Percentiles rank a stretch among this genome's conserved stretches.
phyloP scores from a whole-genome alignment of 1,284 basidiomycete genomes.

The Rhodotorula sp. region DNA sequence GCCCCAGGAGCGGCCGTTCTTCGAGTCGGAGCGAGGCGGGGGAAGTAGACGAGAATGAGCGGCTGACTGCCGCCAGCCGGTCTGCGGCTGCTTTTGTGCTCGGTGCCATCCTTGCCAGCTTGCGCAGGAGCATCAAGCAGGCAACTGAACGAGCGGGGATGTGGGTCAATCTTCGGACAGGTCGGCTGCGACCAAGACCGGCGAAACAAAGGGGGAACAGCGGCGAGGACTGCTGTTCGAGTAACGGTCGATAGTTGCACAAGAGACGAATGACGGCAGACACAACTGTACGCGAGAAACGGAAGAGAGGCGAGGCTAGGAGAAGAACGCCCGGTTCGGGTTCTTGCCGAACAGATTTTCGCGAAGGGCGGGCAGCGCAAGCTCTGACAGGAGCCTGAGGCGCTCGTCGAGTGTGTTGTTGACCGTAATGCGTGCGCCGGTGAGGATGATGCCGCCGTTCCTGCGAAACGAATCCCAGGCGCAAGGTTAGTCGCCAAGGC shows the following conservation, averaged over 20 bases:
- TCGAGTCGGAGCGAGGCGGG: neutral
- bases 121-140: neutral
- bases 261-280: neutral
- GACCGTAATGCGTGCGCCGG: slow-evolving; percentile 73
- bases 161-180: neutral
- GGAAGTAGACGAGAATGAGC: neutral
- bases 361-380: slow-evolving; percentile 92
- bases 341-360: slow-evolving; percentile 72
- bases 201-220: neutral
- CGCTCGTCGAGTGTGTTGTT: slow-evolving; percentile 91
- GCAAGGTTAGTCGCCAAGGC: too few relatives aligned
- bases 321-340: slow-evolving; percentile 36
- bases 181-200: neutral
- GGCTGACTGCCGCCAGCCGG: neutral
- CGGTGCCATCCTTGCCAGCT: neutral
- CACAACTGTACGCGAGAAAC: neutral
- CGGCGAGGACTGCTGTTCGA: neutral
- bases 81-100: neutral
- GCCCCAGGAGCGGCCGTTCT: slow-evolving; percentile 8
- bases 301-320: neutral
- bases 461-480: slow-evolving; percentile 50
- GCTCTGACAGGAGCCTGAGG: slow-evolving; percentile 76
- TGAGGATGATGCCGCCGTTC: slow-evolving; percentile 78
- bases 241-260: neutral
- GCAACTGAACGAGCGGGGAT: neutral